A percentile compares a stretch with the other conserved stretches of the same genome.
phyloP scores from a whole-genome alignment of 352 stramenopile genomes.

The Pythium aphanidermatum region DNA sequence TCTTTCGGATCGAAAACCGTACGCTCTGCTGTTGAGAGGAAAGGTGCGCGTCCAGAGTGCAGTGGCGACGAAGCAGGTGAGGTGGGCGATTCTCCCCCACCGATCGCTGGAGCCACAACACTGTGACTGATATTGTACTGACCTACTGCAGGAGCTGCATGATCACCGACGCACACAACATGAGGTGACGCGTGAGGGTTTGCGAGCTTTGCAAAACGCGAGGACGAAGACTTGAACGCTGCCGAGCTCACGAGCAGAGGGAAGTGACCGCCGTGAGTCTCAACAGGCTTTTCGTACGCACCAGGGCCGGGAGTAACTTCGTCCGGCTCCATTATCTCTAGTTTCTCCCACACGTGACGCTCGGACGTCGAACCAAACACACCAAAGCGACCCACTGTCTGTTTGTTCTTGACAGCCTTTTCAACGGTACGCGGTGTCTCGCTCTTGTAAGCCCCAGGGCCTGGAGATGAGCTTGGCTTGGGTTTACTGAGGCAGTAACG shows the following conservation, averaged over 20 bases:
- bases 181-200: conserved; percentile 42
- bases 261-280: conserved; percentile 29
- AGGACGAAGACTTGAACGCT: conserved; percentile 54
- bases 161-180: conserved; percentile 42
- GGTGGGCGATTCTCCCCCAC: not conserved
- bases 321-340: conserved; percentile 40
- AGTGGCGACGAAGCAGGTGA: conserved; percentile 4
- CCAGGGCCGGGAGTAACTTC: conserved; percentile 50
- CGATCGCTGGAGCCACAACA: not conserved
- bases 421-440: conserved; percentile 59
- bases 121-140: conserved; percentile 18
- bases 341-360: conserved; percentile 57
- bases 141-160: conserved; percentile 36
- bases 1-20: conserved; percentile 19
- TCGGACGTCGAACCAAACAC: conserved; percentile 73
- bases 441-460: conserved; percentile 49
- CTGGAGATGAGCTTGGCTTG: conserved; percentile 30
- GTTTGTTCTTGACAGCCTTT: conserved; percentile 36
- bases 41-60: conserved; percentile 12
- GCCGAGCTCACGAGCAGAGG: conserved; percentile 33
- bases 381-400: conserved; percentile 53
- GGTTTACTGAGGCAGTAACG: conserved; percentile 47
- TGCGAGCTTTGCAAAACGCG: conserved; percentile 34
- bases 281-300: conserved; percentile 32
- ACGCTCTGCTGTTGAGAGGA: conserved; percentile 17